Evolutionary conservation across 179 eudicot genomes (phyloP), one percentile per base, ranked within the genome.

Genomic region (Spergularia azorica): DNA sequence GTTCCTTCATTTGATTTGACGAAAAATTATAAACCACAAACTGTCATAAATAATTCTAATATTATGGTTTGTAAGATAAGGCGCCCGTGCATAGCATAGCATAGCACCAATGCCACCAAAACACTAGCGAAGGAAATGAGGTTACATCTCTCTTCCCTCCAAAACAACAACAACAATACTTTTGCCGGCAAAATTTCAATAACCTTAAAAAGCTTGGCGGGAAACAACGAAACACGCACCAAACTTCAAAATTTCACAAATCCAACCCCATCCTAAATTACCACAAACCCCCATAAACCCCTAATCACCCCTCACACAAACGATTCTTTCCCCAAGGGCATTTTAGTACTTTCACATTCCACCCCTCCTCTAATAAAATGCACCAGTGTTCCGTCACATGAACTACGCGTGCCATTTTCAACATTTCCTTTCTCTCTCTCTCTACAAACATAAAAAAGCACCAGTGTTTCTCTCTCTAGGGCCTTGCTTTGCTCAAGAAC

Each of bases 271-370:
- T 17, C 3, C 2, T 0, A n/a, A 57, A 38, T 38, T 15, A 56
- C 75, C 75, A 71, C 38, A 71, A 38, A 5, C 64, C 75, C 74
- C n/a, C 3, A 8, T n/a, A 56, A 71, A 9, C 32, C n/a, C 75
- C 32, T 6, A 16, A 4, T 0, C 51, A 38, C 51, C 10, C 14
- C 0, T 5, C 56, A 4, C 18, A 0, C 18, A 12, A 72, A 72
- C 76, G 76, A 66, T 56, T 72, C 38, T 72, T 43, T 72, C 7
- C 2, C 66, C 66, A 72, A 43, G 76, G 75, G 14, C n/a, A 36
- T 3, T 6, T 16, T 3, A 15, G 75, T 71, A 71, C 13, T 56
- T 71, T 9, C 10, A 13, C 8, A 32, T 8, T 20, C 61, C 39
- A 50, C 36, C 6, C 1, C 16, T 8, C 62, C 7, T 14, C 38